These are phyloP conservation scores for Kazachstania psychrophila DNA, from an alignment of 805 yeast genomes.

Conservation along the genomic window DNA sequence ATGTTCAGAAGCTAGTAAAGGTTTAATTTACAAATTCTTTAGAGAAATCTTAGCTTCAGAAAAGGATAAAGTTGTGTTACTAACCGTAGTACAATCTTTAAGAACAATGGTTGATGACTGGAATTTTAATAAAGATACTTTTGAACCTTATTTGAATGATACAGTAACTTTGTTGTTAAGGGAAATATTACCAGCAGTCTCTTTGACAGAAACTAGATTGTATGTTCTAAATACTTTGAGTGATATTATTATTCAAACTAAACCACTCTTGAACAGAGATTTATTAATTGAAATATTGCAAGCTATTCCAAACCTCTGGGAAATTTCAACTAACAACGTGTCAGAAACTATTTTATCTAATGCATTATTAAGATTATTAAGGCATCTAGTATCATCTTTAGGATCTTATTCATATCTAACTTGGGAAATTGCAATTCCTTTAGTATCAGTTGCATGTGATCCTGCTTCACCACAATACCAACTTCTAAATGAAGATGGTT, in stretches of 20 bases:
- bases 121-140: constrained; percentile 65
- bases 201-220: constrained; percentile 67
- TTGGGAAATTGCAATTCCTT: constrained; percentile 51
- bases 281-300: constrained; percentile 43
- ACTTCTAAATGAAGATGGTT: constrained; percentile 74
- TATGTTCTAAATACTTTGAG: constrained; percentile 61
- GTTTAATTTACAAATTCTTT: constrained; percentile 50
- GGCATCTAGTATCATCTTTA: constrained; percentile 46
- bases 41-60: constrained; percentile 39
- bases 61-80: constrained; percentile 71
- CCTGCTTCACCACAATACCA: constrained; percentile 45
- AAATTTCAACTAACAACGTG: constrained; percentile 34
- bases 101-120: constrained; percentile 71
- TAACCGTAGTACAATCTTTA: constrained; percentile 65
- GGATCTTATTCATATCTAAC: constrained; percentile 44
- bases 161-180: constrained; percentile 42
- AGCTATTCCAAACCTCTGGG: constrained; percentile 74
- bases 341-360: constrained; percentile 38
- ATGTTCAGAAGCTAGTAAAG: constrained; percentile 49
- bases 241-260: constrained; percentile 52
- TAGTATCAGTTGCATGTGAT: constrained; percentile 54
- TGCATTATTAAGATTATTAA: constrained; percentile 46
- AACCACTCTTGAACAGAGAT: constrained; percentile 47
- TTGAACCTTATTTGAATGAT: constrained; percentile 53
- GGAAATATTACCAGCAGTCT: constrained; percentile 40